A percentile compares a stretch with the other conserved stretches of the same genome.
These are phyloP conservation scores for Russula griseocarnosa DNA, from an alignment of 768 basidiomycete genomes.

Conservation along the genomic window DNA sequence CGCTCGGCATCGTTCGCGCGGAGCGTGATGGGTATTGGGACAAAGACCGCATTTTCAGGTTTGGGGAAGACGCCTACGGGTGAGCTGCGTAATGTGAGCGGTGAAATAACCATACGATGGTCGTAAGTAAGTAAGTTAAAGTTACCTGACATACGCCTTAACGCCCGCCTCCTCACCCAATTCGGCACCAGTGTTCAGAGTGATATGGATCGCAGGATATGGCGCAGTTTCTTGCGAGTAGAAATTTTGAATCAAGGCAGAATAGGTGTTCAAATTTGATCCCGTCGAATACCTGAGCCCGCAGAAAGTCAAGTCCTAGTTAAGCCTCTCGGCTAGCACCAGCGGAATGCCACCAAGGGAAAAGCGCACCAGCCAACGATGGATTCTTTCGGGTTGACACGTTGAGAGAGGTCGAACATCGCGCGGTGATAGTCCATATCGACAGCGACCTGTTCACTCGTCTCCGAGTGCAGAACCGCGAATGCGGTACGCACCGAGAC, in stretches of 20 bases:
- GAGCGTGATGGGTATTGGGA: conserved; percentile 85
- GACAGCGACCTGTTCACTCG: conserved; percentile 87
- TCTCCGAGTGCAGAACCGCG: conserved; percentile 90
- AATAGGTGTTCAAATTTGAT: conserved; percentile 86
- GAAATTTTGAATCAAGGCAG: conserved; percentile 96
- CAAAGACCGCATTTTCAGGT: conserved; percentile 92
- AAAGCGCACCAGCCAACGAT: conserved; percentile 91
- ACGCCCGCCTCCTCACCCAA: conserved; percentile 63
- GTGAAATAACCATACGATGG: background rate
- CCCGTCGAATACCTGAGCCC: conserved; percentile 85
- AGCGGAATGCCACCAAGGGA: background rate
- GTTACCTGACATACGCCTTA: conserved; percentile 79
- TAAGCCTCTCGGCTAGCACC: conserved; percentile 65
- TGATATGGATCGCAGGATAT: conserved; percentile 85
- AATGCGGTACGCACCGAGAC: conserved; percentile 83
- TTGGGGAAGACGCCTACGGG: conserved; percentile 86
- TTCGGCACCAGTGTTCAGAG: conserved; percentile 80
- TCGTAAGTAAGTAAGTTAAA: conserved; percentile 33
- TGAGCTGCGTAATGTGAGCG: conserved; percentile 46
- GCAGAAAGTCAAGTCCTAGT: conserved; percentile 80
- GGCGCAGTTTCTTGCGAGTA: conserved; percentile 90
- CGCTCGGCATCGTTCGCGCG: conserved; percentile 80
- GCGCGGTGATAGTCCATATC: conserved; percentile 95
- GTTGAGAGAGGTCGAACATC: conserved; percentile 88
- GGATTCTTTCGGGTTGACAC: conserved; percentile 77